A percentile compares a stretch with the other conserved stretches of the same genome.
phyloP scores from a whole-genome alignment of 1,284 basidiomycete species.

The Melanopsichium pennsylvanicum region DNA sequence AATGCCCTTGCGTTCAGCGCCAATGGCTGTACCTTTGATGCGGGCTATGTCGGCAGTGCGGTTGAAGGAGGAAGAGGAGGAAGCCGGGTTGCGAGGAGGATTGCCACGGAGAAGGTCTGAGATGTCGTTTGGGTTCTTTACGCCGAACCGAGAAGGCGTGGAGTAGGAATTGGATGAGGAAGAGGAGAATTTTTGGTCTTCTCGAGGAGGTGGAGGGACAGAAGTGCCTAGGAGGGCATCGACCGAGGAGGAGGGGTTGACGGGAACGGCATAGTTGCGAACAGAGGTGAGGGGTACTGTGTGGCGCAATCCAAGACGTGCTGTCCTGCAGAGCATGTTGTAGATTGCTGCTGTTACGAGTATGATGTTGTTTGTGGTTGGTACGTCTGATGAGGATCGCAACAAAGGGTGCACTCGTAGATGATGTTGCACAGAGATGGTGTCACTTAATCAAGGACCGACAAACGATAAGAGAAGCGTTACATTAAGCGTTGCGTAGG shows the following conservation, averaged over 20 bases:
- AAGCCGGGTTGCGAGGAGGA: constrained; percentile 10
- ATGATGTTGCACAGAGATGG: too few species aligned
- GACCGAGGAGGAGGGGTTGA: constrained; percentile 53
- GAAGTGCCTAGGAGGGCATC: constrained; percentile 55
- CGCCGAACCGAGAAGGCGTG: constrained; percentile 23
- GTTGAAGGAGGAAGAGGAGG: not conserved
- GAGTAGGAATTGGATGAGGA: constrained; percentile 12
- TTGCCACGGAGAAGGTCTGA: constrained; percentile 43
- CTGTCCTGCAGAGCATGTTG: constrained; percentile 28
- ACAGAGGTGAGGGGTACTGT: not conserved
- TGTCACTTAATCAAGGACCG: too few species aligned
- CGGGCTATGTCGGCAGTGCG: constrained; percentile 35
- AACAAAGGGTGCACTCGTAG: too few species aligned
- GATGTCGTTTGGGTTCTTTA: constrained; percentile 50
- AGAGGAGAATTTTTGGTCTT: constrained; percentile 12
- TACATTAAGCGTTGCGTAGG: too few species aligned
- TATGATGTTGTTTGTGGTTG: not conserved
- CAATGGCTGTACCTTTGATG: constrained; percentile 41
- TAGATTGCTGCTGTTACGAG: not conserved
- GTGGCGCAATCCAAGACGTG: constrained; percentile 14
- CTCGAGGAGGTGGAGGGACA: constrained; percentile 48
- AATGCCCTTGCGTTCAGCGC: constrained; percentile 35
- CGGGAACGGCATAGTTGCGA: constrained; percentile 43
- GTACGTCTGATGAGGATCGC: not conserved
- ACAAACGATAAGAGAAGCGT: too few species aligned